Conservation (phyloP, 192 early-diverging fungal genomes). For the Coemansia erecta region DNA sequence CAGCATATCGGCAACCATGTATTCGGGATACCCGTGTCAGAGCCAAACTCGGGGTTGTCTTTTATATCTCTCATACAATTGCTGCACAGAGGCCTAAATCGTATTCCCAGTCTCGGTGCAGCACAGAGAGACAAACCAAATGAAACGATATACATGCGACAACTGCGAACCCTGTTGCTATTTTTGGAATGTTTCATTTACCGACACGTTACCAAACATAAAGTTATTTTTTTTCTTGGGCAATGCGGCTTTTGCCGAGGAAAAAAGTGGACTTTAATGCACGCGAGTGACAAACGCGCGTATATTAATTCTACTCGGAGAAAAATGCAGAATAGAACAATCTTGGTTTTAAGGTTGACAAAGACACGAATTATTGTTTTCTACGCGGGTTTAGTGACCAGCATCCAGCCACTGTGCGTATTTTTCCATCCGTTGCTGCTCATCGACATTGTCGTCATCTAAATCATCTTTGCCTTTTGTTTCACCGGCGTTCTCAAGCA, state of each 20-base stretch:
- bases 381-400: constrained; percentile 4
- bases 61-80: no score
- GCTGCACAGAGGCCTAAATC: no score
- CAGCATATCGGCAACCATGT: no score
- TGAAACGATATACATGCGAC: no score
- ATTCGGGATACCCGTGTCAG: no score
- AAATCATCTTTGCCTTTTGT: neutral
- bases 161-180: no score
- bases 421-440: constrained; percentile 77
- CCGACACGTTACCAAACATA: neutral
- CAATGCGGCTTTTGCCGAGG: neutral
- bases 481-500: neutral
- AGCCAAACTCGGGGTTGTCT: no score
- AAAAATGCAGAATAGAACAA: neutral
- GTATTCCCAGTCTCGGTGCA: no score
- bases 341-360: neutral
- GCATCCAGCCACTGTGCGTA: constrained; percentile 90
- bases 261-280: neutral
- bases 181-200: no score
- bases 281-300: neutral
- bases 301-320: neutral
- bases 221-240: neutral
- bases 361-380: neutral
- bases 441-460: constrained; percentile 56
- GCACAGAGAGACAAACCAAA: no score